These are phyloP conservation scores for Myxozyma kluyveri DNA, from an alignment of 805 yeast species.

Conservation along the genomic window DNA sequence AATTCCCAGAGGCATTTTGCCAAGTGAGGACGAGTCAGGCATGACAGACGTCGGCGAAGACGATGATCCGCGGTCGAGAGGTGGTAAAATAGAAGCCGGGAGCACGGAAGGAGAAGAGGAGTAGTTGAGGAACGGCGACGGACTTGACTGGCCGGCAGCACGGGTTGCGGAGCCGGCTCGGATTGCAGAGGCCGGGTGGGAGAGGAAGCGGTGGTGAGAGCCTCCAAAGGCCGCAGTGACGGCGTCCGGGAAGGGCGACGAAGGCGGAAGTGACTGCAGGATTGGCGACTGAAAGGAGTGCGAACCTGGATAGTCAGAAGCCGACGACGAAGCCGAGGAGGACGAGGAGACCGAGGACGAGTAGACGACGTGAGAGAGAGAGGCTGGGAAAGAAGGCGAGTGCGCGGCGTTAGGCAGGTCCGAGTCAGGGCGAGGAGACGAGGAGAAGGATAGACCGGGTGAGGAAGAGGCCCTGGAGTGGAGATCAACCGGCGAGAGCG, in stretches of 20 bases:
- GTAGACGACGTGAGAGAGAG: background rate
- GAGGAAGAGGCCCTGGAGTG: background rate
- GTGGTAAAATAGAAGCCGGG: background rate
- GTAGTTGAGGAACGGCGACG: constrained; percentile 4
- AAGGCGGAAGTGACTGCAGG: constrained; percentile 1
- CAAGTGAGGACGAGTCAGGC: constrained; percentile 17
- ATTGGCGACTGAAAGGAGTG: constrained; percentile 2
- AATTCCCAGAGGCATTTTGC: constrained; percentile 16
- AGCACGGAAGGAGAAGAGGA: constrained; percentile 5
- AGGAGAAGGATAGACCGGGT: background rate
- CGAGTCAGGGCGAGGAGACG: background rate
- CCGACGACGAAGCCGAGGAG: constrained; percentile 6
- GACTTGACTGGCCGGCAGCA: too few relatives aligned
- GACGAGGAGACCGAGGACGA: constrained; percentile 6
- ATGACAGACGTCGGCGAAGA: constrained; percentile 8
- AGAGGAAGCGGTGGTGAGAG: background rate
- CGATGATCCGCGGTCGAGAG: constrained; percentile 1
- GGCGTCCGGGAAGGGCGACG: background rate
- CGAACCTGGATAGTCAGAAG: background rate
- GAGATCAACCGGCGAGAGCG: constrained; percentile 1
- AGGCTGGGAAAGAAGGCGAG: background rate
- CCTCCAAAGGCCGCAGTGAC: background rate
- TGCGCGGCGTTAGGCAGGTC: background rate
- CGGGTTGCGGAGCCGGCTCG: constrained; percentile 1
- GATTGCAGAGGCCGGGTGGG: background rate